Evolutionary conservation across 768 basidiomycete species (phyloP).

Genomic region (Podaxis carcinomalis): DNA sequence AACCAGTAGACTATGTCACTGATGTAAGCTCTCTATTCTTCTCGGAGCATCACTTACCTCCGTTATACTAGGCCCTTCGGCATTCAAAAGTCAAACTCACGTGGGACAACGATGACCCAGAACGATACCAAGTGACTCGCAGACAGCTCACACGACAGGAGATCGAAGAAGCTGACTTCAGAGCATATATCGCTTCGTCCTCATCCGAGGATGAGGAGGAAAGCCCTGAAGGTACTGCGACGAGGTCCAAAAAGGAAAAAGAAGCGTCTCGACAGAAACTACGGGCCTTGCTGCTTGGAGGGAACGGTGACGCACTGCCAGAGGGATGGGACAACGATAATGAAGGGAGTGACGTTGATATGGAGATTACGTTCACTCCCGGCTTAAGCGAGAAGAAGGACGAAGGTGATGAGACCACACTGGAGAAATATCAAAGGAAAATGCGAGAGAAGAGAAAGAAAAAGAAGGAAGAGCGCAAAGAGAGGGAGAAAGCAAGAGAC

Average conservation of each 20-base stretch:
- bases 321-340: conserved; percentile 75
- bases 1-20: conserved; percentile 85
- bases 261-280: conserved; percentile 60
- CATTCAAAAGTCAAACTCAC: conserved; percentile 98
- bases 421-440: conserved; percentile 87
- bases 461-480: conserved; percentile 64
- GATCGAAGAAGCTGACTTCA: conserved; percentile 90
- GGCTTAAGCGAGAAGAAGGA: conserved; percentile 59
- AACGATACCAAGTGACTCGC: conserved; percentile 76
- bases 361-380: conserved; percentile 95
- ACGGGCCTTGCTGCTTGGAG: conserved; percentile 70
- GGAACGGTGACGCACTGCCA: conserved; percentile 62
- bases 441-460: conserved; percentile 84
- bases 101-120: conserved; percentile 97
- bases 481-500: conserved; percentile 21
- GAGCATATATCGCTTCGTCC: conserved; percentile 68
- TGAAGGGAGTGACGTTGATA: conserved; percentile 58
- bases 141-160: conserved; percentile 77
- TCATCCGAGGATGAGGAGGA: conserved; percentile 61
- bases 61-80: conserved; percentile 68
- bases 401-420: conserved; percentile 73
- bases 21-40: conserved; percentile 53
- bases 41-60: neutral
- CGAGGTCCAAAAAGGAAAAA: conserved; percentile 28
- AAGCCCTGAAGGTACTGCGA: conserved; percentile 23